Base-by-base conservation (phyloP, 345 rosid genomes). In the Gossypium thurberi region DNA sequence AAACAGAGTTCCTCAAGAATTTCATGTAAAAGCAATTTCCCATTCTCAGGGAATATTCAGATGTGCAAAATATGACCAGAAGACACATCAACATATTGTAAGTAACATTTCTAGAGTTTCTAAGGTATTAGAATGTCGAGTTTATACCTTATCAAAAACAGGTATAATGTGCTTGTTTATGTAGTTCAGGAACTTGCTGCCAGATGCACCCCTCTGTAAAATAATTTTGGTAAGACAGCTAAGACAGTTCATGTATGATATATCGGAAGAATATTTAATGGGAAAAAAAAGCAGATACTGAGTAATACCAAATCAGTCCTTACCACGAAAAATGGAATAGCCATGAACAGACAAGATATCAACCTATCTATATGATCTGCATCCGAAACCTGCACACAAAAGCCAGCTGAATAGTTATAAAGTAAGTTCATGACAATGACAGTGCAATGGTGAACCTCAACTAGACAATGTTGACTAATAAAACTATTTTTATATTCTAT, bases 241-340 rank as follows among this genome's bases (percentile, higher is more conserved):
- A 42, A 77, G 65, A 28, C 58, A 40, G 59, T 10, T 65, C 26
- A 74, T 53, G 50, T 10, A 50, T 65, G 25, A 74, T 53, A 48
- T 10, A 50, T 10, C 10, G 57, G 59, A 76, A 77, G 66, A 69
- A 72, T 47, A 66, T 3, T 40, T 6, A 50, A 69, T 17, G 28
- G 7, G 26, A 73, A 1, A 18, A 78, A 33, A 18, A 48, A 63
- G 21, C 20, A 57, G 18, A 51, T 13, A 55, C 25, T 58, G 14
- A 17, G 44, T 17, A 10, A 0, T 8, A 56, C 40, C 28, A 74
- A 65, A 10, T 21, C 23, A 78, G 70, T 62, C 58, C 83, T 11
- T 86, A 96, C 99, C 90, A 93, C 78, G 46, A 96, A 96, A 85
- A 93, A 91, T 11, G 99, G 99, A 84, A 91, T 87, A 51, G 98